Evolutionary conservation across 495 filamentous ascomycete genomes (phyloP), one percentile per base, ranked within the genome.

Genomic region (Thermothielavioides terrestris): DNA sequence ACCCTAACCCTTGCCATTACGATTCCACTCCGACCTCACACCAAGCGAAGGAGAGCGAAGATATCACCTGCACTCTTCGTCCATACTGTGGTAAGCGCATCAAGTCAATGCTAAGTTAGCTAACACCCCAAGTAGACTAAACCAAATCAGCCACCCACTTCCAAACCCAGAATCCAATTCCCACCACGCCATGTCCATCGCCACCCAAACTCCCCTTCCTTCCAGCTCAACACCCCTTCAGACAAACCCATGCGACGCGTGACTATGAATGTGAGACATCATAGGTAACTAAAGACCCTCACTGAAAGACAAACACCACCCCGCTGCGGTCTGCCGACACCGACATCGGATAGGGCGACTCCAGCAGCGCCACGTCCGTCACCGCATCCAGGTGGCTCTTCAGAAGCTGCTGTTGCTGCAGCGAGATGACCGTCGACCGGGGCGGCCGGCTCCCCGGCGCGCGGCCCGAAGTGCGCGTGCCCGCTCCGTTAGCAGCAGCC

Each of bases 261-360:
- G n/a, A n/a, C n/a, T n/a, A n/a, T n/a, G n/a, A n/a, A n/a, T n/a
- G n/a, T n/a, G n/a, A n/a, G n/a, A n/a, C n/a, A n/a, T n/a, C n/a
- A n/a, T n/a, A n/a, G n/a, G n/a, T n/a, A n/a, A n/a, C n/a, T n/a
- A n/a, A n/a, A n/a, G n/a, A 9, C 9, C 17, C 6, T 58, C 64
- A 76, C 54, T 72, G 69, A 46, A 94, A 95, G 30, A 97, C 82
- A 73, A 92, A 94, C 40, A 97, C 80, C 61, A 91, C 82, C 4
- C 94, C 94, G n/a, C 82, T 83, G 55, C 91, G 77, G 71, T 99
- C 94, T 41, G 83, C 91, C 57, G 84, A 90, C 23, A 97, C 74
- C 34, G 86, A 80, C 89, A 97, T 95, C 8, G 88, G 83, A 66
- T 94, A 95, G 40, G 94, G 94, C 49, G 77, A 74, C 69, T 95